Base-by-base conservation (phyloP, 2,329 filamentous ascomycete species). In the Penicillium sp. region DNA sequence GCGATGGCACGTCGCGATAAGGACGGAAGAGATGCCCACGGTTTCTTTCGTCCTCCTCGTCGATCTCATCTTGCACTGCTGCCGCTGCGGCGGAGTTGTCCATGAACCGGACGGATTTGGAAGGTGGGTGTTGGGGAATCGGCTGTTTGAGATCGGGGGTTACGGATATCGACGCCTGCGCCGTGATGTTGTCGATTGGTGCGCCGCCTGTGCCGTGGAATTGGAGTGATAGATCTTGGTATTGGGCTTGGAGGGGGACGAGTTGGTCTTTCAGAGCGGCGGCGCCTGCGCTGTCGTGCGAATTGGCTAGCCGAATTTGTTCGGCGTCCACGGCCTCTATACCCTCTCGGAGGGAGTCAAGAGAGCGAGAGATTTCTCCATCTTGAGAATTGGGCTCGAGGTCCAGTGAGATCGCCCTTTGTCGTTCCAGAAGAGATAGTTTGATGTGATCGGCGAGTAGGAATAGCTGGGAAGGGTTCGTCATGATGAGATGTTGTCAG, bases 381-480 rank as follows among this genome's bases (percentile, higher is more conserved):
- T 97, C 91, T 74, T 96, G 90, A 18, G 87, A 85, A 69, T 88
- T 88, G 47, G 84, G 84, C 55, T 91, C 84, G 52, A 96, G 83
- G 63, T 91, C 86, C 41, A 96, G 82, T 13, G 86, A 89, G 66
- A 90, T 85, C 45, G 92, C 91, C 55, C 93, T 87, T 76, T 96
- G 88, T 55, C 93, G 86, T 78, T 97, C 94, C 26, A 97, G 85
- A 14, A 99, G 82, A 13, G 92, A 96, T 58, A 97, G 84, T 76
- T 97, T 97, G 80, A 97, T 90, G 75, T 97, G 93, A 77, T 99
- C 94, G 67, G 92, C 91, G 54, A 97, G 85, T 50, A 97, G 87
- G 72, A 92, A 91, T 63, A 97, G 87, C 74, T 97, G 92, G 13
- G 81, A 81, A 46, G 84, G 79, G 63, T 81, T 84, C 56, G 79